A percentile compares a stretch with the other conserved stretches of the same genome.
Conservation (phyloP, 495 filamentous ascomycete genomes). For the Annulohypoxylon stygium region DNA sequence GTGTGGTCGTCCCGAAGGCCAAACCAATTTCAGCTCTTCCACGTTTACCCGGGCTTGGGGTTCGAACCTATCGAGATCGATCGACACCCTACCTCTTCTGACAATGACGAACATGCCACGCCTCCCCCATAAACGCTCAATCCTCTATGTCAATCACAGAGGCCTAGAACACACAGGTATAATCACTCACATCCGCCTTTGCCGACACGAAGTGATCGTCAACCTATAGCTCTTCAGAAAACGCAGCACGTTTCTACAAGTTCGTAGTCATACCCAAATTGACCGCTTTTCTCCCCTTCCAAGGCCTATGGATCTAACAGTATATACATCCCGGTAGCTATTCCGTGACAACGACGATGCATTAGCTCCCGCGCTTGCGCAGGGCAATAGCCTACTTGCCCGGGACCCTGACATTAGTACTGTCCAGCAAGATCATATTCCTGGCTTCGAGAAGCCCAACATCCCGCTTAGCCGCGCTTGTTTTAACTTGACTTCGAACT, state of each 20-base stretch:
- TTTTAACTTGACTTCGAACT: constrained; percentile 1
- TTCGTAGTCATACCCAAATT: background rate
- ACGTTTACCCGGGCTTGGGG: background rate
- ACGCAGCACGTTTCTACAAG: background rate
- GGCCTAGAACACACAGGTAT: background rate
- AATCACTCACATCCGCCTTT: background rate
- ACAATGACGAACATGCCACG: background rate
- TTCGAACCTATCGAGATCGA: constrained; percentile 5
- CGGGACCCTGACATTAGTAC: background rate
- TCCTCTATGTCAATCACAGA: background rate
- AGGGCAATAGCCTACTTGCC: background rate
- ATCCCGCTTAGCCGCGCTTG: background rate
- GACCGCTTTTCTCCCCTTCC: background rate
- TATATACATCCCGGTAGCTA: background rate
- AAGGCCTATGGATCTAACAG: background rate
- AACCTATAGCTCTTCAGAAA: background rate
- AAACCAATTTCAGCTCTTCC: background rate
- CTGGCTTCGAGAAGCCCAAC: background rate
- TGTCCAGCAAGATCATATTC: background rate
- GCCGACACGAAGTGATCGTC: background rate
- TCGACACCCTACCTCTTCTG: constrained; percentile 2
- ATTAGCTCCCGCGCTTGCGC: background rate
- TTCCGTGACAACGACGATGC: background rate
- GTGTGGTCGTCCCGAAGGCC: background rate
- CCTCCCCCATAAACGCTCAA: background rate